Base-by-base conservation (phyloP, 441 rosid species). In the Croton setiger region DNA sequence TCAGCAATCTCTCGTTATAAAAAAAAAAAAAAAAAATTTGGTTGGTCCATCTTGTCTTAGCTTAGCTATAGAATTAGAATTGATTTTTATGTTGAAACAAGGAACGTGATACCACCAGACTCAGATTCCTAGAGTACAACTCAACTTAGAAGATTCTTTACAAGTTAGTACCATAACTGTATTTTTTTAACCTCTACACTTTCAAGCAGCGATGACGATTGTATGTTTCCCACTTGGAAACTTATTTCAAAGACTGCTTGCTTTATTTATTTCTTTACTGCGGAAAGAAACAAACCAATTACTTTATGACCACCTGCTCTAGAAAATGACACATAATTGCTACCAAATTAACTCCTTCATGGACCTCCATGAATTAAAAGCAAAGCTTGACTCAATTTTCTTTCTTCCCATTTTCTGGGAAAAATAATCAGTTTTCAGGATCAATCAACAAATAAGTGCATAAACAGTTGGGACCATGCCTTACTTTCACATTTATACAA, bases 21-120 rank as follows among this genome's bases (percentile, higher is more conserved):
- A 9, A 53, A 21, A 41, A 39, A n/a, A n/a, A n/a, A n/a, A n/a
- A n/a, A n/a, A n/a, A n/a, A n/a, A n/a, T 59, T 56, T 36, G 71
- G 55, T 53, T 73, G 76, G 76, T 67, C 75, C 75, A 63, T 56
- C 41, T 31, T 60, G 61, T 21, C 64, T 61, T 15, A 66, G 20
- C 31, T 27, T 27, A 27, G 33, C 13, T 11, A n/a, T 2, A 47
- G 77, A 70, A 66, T 45, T 73, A n/a, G 65, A 54, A 63, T 64
- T 67, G 47, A 64, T 70, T 52, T 67, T 61, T 11, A 48, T 35
- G 18, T 18, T 59, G 20, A 48, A 39, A 62, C 53, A 58, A 20
- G 47, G 70, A 76, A 75, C 66, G 67, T 53, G 81, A 79, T 78
- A 63, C 85, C 75, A 55, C n/a, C 60, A 68, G 60, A 77, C 64